Conservation (phyloP, 164 flowering plant genomes). For the Dillenia suffruticosa region DNA sequence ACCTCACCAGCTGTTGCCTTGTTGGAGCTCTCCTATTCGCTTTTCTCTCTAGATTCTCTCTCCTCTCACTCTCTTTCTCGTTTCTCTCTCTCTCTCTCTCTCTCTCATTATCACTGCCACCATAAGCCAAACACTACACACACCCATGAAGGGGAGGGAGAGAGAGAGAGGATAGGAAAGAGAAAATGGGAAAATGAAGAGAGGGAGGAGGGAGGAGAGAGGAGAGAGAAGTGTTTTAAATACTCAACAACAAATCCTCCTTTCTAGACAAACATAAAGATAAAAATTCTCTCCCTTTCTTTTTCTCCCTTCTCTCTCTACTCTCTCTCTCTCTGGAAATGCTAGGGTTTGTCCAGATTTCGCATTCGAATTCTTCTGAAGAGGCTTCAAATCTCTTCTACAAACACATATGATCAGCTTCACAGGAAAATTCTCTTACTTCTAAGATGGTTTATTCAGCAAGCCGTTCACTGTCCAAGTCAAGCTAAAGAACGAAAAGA, state of each 20-base stretch:
- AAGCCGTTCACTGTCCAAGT: conserved; percentile 20
- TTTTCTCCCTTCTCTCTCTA: conserved; percentile 13
- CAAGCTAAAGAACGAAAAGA: conserved; percentile 14
- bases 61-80: not conserved
- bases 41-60: not conserved
- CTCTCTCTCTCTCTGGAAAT: conserved; percentile 16
- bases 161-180: not conserved
- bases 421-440: conserved; percentile 13
- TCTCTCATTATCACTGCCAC: conserved; percentile 1
- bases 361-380: conserved; percentile 30
- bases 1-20: conserved; percentile 17
- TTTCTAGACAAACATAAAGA: conserved; percentile 17
- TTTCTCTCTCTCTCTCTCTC: conserved; percentile 4
- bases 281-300: conserved; percentile 18
- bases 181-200: too few relatives aligned
- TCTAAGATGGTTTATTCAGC: conserved; percentile 1
- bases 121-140: too few relatives aligned
- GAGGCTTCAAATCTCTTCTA: conserved; percentile 12
- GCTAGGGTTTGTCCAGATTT: conserved; percentile 40
- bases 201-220: not conserved
- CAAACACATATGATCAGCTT: not conserved
- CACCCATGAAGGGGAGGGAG: too few relatives aligned
- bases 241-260: conserved; percentile 25
- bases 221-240: conserved; percentile 6
- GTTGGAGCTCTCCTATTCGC: conserved; percentile 9